Conservation (phyloP, 179 eudicot species). For the Spergularia azorica region DNA sequence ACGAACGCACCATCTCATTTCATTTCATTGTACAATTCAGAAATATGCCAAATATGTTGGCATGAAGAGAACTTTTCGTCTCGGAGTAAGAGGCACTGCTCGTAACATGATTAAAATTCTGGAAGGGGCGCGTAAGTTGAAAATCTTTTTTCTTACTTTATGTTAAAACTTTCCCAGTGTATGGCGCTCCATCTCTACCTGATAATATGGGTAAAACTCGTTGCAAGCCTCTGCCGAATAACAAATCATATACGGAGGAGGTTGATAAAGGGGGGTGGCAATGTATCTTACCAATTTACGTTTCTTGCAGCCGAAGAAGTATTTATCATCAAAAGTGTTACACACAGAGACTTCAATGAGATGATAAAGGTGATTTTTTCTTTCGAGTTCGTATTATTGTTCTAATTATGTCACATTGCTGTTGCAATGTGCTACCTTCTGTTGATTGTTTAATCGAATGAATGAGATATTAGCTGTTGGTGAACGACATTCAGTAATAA, state of each 20-base stretch:
- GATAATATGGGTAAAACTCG: neutral
- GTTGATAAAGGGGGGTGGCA: neutral
- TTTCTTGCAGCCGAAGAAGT: conserved; percentile 81
- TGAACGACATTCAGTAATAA: neutral
- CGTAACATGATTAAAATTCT: conserved; percentile 83
- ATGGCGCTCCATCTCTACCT: neutral
- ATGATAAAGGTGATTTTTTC: conserved; percentile 77
- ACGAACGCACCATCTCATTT: conserved; percentile 1
- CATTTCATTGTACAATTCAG: conserved; percentile 36
- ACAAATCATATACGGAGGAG: neutral
- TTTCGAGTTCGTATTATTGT: conserved; percentile 4
- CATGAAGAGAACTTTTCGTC: conserved; percentile 83
- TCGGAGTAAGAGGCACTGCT: conserved; percentile 93
- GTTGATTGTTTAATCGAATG: neutral
- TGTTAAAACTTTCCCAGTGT: neutral
- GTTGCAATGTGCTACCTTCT: conserved; percentile 1
- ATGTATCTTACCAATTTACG: conserved; percentile 15
- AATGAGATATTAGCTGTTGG: neutral
- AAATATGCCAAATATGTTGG: conserved; percentile 93
- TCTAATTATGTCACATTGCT: neutral
- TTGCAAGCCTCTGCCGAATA: neutral
- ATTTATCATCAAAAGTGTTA: conserved; percentile 88
- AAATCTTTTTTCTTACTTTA: conserved; percentile 2
- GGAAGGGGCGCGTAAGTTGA: conserved; percentile 70
- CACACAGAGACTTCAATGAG: conserved; percentile 81